Evolutionary conservation across 805 yeast genomes (phyloP).

Genomic region (Lipomyces kockii): DNA sequence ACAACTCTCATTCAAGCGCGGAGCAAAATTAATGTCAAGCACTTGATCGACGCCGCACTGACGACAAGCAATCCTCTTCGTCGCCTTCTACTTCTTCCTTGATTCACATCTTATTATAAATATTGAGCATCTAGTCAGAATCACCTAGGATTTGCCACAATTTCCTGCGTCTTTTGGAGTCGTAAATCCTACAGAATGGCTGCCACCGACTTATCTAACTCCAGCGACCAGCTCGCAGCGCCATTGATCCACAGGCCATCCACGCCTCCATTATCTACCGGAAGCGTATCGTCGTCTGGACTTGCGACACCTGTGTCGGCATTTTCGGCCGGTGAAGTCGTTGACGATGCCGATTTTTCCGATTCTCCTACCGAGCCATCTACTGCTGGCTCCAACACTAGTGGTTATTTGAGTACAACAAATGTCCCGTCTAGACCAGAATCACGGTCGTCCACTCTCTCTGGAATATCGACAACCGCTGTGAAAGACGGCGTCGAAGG

Average conservation of each 20-base stretch:
- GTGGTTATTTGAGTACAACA: neutral
- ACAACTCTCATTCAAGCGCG: no score
- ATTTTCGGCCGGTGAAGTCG: constrained; percentile 7
- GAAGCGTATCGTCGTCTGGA: constrained; percentile 2
- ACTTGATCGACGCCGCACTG: neutral
- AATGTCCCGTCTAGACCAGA: constrained; percentile 50
- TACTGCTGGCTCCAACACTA: neutral
- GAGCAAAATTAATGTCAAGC: no score
- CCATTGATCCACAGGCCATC: constrained; percentile 1
- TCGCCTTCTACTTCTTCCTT: neutral
- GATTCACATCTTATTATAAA: neutral
- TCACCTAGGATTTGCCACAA: neutral
- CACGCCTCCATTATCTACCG: constrained; percentile 17
- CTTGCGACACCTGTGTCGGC: constrained; percentile 18
- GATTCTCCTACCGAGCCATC: constrained; percentile 17
- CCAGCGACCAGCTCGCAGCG: neutral
- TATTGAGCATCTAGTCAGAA: neutral
- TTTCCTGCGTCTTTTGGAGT: neutral
- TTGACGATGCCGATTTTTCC: constrained; percentile 3
- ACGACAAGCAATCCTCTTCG: neutral
- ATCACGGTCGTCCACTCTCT: constrained; percentile 61
- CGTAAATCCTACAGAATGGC: neutral
- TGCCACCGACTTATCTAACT: neutral
- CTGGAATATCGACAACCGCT: constrained; percentile 73
- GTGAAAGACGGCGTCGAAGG: constrained; percentile 78